Evolutionary conservation across 352 stramenopile genomes (phyloP).

Genomic region (Pythium brachiatum): DNA sequence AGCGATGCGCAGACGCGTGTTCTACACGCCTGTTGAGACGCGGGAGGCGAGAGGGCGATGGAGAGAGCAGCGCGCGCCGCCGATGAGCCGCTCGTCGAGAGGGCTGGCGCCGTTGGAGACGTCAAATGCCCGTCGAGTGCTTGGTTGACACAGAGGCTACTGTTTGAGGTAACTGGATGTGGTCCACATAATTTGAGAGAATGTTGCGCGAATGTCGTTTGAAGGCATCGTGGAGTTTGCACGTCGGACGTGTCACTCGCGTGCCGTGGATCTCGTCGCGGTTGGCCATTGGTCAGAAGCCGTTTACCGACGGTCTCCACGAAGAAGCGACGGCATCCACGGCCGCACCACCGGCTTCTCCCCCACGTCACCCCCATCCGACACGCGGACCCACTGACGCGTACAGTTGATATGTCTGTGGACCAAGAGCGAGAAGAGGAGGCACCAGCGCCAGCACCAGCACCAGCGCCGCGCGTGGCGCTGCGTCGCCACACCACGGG

Average conservation of each 20-base stretch:
- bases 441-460: background rate
- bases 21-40: background rate
- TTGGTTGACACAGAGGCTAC: background rate
- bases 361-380: background rate
- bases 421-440: constrained; percentile 2
- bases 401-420: background rate
- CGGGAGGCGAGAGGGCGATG: background rate
- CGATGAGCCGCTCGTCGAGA: constrained; percentile 1
- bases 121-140: background rate
- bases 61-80: background rate
- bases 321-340: background rate
- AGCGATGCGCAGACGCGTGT: background rate
- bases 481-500: constrained; percentile 79
- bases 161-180: constrained; percentile 4
- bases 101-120: background rate
- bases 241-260: constrained; percentile 10
- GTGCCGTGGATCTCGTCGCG: background rate
- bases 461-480: constrained; percentile 32
- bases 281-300: constrained; percentile 3
- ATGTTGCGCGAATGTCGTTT: constrained; percentile 2
- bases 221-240: background rate
- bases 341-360: background rate
- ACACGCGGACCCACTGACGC: too few species aligned
- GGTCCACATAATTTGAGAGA: constrained; percentile 8
- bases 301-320: background rate